Percentiles rank a stretch among this genome's conserved stretches.
Conservation (phyloP, 2,329 filamentous ascomycete species). For the Pestalotiopsis sp. region DNA sequence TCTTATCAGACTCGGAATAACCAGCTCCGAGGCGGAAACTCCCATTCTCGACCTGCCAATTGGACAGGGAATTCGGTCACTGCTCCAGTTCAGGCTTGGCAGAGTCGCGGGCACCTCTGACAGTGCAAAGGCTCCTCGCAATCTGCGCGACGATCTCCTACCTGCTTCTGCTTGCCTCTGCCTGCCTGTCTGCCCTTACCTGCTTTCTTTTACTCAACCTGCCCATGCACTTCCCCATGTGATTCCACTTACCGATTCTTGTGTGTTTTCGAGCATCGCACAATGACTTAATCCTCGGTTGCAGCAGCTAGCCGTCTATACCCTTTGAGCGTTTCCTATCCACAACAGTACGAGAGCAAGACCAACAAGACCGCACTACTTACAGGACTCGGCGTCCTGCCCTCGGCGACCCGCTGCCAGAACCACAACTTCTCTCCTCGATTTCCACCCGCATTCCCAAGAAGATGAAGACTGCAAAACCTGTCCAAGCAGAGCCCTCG, state of each 20-base stretch:
- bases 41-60: not conserved
- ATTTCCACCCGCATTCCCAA: not conserved
- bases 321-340: conserved; percentile 16
- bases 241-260: not conserved
- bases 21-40: conserved; percentile 1
- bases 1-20: conserved; percentile 6
- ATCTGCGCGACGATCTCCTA: conserved; percentile 12
- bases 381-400: not conserved
- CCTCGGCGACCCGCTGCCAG: not conserved
- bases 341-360: not conserved
- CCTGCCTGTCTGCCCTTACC: not conserved
- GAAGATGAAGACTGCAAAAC: conserved; percentile 60
- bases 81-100: not conserved
- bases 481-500: conserved; percentile 38
- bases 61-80: not conserved
- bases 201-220: not conserved
- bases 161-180: not conserved
- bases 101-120: conserved; percentile 1
- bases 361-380: not conserved
- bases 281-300: conserved; percentile 32
- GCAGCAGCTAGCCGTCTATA: conserved; percentile 26
- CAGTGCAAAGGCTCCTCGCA: conserved; percentile 14
- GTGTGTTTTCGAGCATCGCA: conserved; percentile 26
- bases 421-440: not conserved
- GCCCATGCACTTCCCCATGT: not conserved